Evolutionary conservation across 148 eudicot genomes (phyloP), one percentile per base, ranked within the genome.

Genomic region (Fagopyrum esculentum): DNA sequence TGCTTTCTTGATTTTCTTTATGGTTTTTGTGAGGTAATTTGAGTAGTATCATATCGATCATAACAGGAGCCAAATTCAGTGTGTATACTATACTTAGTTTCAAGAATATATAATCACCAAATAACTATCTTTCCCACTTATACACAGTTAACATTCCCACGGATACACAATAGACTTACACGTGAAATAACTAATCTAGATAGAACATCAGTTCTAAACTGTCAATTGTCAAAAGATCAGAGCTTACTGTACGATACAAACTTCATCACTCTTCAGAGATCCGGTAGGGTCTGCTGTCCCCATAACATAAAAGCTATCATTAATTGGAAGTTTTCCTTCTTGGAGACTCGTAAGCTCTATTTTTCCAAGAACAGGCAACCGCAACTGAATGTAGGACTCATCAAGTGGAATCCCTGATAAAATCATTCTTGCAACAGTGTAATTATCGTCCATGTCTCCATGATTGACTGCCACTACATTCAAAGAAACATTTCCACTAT

Each of bases 251-350:
- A 94, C 86, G n/a, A 94, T 85, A 73, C 92, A 94, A 77, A 94
- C 96, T 94, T 94, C 86, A 57, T 85, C 81, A 64, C 78, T 64
- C 12, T 90, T 83, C 61, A 94, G 75, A 17, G 80, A 52, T 43
- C 83, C 83, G 0, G 93, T 95, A 5, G 98, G 98, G 78, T 95
- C 98, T 74, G 86, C 82, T 13, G 98, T 95, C 69, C 98, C 98
- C 92, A 95, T 95, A 48, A 95, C 68, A 78, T 89, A 87, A 75
- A 77, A 92, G 82, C 96, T 87, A 72, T 86, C 93, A 59, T 54
- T 52, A 17, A 90, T 72, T 11, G 92, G 92, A 69, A 95, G 78
- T 75, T 56, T 95, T 60, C 96, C 93, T n/a, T 73, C 80, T 84
- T 78, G 83, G 9, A 90, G 93, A 35, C 78, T 84, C 70, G 80